phyloP scores from a whole-genome alignment of 2,329 filamentous ascomycete species.

The Parascedosporium putredinis region DNA sequence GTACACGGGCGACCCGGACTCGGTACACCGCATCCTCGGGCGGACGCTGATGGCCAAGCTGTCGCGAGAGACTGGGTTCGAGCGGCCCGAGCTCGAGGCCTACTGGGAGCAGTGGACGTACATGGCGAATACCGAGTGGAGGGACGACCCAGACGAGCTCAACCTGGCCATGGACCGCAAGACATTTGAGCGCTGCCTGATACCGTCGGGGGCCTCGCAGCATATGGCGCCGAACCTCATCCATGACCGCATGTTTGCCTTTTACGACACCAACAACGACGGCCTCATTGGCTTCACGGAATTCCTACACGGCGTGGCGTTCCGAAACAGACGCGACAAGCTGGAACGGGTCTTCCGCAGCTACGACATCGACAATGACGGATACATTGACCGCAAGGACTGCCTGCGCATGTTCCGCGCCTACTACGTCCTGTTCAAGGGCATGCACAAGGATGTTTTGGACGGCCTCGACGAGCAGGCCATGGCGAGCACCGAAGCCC shows the following conservation, averaged over 20 bases:
- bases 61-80: constrained; percentile 64
- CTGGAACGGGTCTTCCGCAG: constrained; percentile 70
- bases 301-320: constrained; percentile 74
- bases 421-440: constrained; percentile 83
- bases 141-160: constrained; percentile 67
- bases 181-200: constrained; percentile 85
- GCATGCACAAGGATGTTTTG: constrained; percentile 77
- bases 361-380: constrained; percentile 84
- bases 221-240: constrained; percentile 78
- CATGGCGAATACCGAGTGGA: constrained; percentile 78
- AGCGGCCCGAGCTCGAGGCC: constrained; percentile 80
- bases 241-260: constrained; percentile 92
- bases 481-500: constrained; percentile 62
- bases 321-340: constrained; percentile 56
- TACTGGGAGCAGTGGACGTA: constrained; percentile 97
- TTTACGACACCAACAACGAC: constrained; percentile 87
- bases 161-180: constrained; percentile 79
- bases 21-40: constrained; percentile 57
- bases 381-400: constrained; percentile 74
- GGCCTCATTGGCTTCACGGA: constrained; percentile 86
- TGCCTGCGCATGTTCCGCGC: constrained; percentile 86
- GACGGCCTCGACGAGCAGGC: constrained; percentile 69
- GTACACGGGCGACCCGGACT: constrained; percentile 79
- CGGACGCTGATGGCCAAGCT: constrained; percentile 57
- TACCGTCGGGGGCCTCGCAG: constrained; percentile 70